Percentiles rank a stretch among this genome's conserved stretches.
phyloP scores from a whole-genome alignment of 148 eudicot genomes.

The Silene conica region DNA sequence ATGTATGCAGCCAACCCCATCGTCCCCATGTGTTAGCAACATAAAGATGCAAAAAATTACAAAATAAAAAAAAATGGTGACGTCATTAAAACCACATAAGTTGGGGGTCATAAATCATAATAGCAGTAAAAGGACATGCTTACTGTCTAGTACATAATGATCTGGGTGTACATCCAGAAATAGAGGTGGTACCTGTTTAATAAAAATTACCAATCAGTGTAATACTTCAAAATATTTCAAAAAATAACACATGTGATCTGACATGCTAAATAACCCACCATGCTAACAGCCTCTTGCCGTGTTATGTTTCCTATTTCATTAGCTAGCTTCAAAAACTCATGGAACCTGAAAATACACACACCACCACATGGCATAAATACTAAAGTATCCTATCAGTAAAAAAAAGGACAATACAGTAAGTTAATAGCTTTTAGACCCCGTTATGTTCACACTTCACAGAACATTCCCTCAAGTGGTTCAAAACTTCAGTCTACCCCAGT shows the following conservation, averaged over 20 bases:
- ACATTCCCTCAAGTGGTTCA: no score
- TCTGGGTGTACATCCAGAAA: slow-evolving; percentile 86
- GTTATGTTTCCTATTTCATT: slow-evolving; percentile 98
- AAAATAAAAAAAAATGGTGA: not conserved
- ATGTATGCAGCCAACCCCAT: no score
- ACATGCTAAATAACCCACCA: slow-evolving; percentile 50
- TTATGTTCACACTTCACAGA: not conserved
- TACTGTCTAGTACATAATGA: slow-evolving; percentile 94
- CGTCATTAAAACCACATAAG: not conserved
- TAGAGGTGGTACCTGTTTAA: slow-evolving; percentile 83
- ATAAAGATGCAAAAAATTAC: not conserved
- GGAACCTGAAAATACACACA: slow-evolving; percentile 60
- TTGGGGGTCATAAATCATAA: not conserved
- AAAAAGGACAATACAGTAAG: not conserved
- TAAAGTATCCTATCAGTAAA: not conserved
- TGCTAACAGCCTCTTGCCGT: slow-evolving; percentile 99
- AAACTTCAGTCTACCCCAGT: no score
- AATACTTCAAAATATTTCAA: not conserved
- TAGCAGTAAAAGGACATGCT: slow-evolving; percentile 30
- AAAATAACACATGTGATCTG: not conserved
- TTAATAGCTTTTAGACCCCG: not conserved
- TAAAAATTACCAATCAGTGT: slow-evolving; percentile 9
- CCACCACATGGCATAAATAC: not conserved
- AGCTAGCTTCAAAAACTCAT: slow-evolving; percentile 89
- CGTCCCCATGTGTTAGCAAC: no score